Evolutionary conservation across 2,329 filamentous ascomycete species (phyloP), one percentile per base, ranked within the genome.

Genomic region (Rugonectria rugulosa): DNA sequence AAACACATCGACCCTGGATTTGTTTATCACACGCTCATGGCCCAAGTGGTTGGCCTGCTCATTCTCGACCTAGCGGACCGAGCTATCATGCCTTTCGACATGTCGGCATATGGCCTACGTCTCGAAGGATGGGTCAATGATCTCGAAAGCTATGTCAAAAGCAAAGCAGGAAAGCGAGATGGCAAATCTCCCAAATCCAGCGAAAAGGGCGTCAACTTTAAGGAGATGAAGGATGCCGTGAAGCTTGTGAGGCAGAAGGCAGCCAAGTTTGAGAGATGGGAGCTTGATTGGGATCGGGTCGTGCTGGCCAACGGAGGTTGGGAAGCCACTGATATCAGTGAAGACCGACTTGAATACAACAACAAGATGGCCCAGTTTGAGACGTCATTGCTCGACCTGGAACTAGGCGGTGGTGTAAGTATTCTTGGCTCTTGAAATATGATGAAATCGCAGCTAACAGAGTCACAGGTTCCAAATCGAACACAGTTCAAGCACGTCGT

Each of bases 401-500:
- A 88, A 36, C 73, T 79, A 17, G 86, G 80, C 31, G 88, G 87
- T 60, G 92, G 92, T 56, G 89, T 96, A 84, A 81, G 90, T 32
- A 5, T 14, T 32, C n/a, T 14, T 14, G 11, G 29, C 5, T 32
- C n/a, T 14, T 32, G 5, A 14, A 14, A 29, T 12, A 21, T 20
- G 15, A 42, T 12, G 8, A 38, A 42, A 7, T 8, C 10, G 3
- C 29, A 23, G 32, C 53, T 66, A 45, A 68, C 62, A 52, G 45
- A 54, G 29, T 14, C 26, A 53, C 42, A 92, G 89, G 83, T 96
- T 5, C 90, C 91, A 32, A 91, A 91, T 65, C 88, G 94, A 61
- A 90, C 90, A 5, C 95, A 98, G 75, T 99, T 92, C 81, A 97
- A 96, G 73, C 95, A 97, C 74, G 83, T 96, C 68, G 77, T 99